Evolutionary conservation across 345 rosid species (phyloP).

Genomic region (Raphanus raphanistrum): DNA sequence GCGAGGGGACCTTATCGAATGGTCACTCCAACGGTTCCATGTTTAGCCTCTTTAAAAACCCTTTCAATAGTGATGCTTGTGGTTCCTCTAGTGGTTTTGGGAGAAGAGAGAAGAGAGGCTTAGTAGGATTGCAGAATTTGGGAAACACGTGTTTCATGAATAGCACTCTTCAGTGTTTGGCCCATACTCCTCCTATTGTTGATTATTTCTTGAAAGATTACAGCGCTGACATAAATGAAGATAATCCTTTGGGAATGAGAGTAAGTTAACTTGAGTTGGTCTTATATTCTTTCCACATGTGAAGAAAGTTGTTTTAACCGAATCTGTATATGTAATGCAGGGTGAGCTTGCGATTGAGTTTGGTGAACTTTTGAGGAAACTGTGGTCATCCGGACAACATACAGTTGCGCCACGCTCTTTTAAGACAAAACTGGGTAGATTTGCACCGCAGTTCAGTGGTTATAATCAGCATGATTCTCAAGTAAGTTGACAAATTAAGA

Average conservation of each 20-base stretch:
- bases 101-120: not conserved
- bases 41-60: not conserved
- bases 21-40: not conserved
- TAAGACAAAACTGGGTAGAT: not conserved
- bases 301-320: not conserved
- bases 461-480: not conserved
- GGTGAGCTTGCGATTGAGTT: not conserved
- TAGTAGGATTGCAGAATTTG: not conserved
- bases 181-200: not conserved
- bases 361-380: not conserved
- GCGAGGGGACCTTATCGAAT: not conserved
- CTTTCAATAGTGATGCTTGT: not conserved
- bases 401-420: not conserved
- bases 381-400: not conserved
- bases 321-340: not conserved
- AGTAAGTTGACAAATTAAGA: not conserved
- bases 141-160: not conserved
- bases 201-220: not conserved
- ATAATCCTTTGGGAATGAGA: not conserved
- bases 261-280: not conserved
- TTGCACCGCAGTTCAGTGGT: not conserved
- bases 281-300: not conserved
- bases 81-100: not conserved
- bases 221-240: not conserved
- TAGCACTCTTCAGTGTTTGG: not conserved